Evolutionary conservation across 441 rosid species (phyloP).

Genomic region (Aquilaria agallochum): DNA sequence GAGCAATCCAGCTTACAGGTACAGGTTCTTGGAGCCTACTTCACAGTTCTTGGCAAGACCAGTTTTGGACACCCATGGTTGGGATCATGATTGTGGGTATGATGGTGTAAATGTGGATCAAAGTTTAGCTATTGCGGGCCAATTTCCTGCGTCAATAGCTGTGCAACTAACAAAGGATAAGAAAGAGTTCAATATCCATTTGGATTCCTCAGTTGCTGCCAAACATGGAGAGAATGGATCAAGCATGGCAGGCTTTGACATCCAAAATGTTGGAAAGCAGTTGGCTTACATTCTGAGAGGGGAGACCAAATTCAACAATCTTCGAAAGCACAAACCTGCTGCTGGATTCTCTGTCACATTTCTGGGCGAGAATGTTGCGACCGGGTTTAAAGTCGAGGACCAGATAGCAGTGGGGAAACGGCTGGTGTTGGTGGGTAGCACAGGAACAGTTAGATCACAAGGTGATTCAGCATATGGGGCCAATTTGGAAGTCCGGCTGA

Average conservation of each 20-base stretch:
- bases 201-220: constrained; percentile 68
- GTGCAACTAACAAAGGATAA: constrained; percentile 81
- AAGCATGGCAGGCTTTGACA: constrained; percentile 80
- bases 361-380: constrained; percentile 70
- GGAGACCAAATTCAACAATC: constrained; percentile 74
- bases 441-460: constrained; percentile 60
- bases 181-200: constrained; percentile 74
- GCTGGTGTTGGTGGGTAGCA: constrained; percentile 61
- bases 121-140: constrained; percentile 45
- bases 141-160: constrained; percentile 55
- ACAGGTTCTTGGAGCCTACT: constrained; percentile 77
- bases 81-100: constrained; percentile 94
- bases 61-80: constrained; percentile 74
- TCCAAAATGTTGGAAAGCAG: constrained; percentile 83
- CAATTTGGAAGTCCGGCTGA: constrained; percentile 63
- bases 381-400: constrained; percentile 83
- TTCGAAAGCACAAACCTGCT: constrained; percentile 63
- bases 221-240: constrained; percentile 76
- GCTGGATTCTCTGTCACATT: constrained; percentile 73
- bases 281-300: constrained; percentile 72
- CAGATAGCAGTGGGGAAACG: constrained; percentile 68
- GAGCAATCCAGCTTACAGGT: constrained; percentile 78
- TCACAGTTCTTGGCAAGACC: constrained; percentile 79
- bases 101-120: constrained; percentile 70
- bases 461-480: constrained; percentile 81